These are phyloP conservation scores for Trichosanthes cucumerina DNA, from an alignment of 306 rosid genomes.

Conservation along the genomic window DNA sequence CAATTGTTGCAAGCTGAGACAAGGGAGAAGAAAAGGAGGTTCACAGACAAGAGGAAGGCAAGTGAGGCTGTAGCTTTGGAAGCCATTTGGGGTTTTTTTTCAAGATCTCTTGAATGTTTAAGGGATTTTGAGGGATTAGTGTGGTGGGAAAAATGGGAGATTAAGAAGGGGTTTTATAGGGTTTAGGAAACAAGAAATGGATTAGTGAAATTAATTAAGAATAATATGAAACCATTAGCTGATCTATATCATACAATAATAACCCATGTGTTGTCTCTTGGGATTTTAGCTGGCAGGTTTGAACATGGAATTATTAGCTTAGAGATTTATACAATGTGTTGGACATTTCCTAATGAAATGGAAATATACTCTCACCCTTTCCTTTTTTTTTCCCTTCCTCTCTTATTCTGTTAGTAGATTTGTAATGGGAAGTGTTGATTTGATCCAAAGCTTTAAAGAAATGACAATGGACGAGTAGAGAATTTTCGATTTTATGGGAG, in stretches of 20 bases:
- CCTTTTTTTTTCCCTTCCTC: too few species aligned
- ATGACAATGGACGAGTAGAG: too few species aligned
- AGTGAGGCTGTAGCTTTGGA: slow-evolving; percentile 7
- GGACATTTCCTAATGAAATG: slow-evolving; percentile 14
- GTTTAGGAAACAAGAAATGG: background rate
- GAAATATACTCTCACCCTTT: too few species aligned
- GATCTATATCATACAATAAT: background rate
- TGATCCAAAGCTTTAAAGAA: too few species aligned
- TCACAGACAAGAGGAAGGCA: background rate
- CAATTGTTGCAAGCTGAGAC: background rate
- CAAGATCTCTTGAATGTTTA: background rate
- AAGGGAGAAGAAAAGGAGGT: background rate
- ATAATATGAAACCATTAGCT: too few species aligned
- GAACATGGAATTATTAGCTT: background rate
- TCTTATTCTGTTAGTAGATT: too few species aligned
- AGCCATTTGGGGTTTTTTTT: background rate
- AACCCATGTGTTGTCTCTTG: slow-evolving; percentile 21
- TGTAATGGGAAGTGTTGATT: too few species aligned
- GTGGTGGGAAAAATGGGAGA: background rate
- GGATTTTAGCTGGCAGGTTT: slow-evolving; percentile 37
- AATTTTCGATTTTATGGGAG: too few species aligned
- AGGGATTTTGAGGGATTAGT: background rate
- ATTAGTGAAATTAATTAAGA: background rate
- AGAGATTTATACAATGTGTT: slow-evolving; percentile 5
- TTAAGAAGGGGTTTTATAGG: background rate